phyloP scores from a whole-genome alignment of 1,139 yeast species.

The Sugiyamaella xylanicola region DNA sequence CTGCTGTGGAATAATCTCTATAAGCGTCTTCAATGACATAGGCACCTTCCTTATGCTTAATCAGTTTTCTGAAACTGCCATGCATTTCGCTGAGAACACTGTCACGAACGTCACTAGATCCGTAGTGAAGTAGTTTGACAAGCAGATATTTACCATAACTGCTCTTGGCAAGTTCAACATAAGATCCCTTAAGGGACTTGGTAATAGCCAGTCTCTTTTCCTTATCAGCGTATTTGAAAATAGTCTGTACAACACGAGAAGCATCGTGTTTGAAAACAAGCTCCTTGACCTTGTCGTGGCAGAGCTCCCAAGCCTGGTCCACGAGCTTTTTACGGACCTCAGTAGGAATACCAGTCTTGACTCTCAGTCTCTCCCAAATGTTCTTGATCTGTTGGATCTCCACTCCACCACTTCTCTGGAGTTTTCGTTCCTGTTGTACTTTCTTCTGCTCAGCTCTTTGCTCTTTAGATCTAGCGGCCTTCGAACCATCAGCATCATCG shows the following conservation, averaged over 20 bases:
- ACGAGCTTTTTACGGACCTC: conserved; percentile 76
- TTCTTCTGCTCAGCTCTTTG: conserved; percentile 85
- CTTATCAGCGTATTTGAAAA: conserved; percentile 81
- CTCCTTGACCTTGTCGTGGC: conserved; percentile 77
- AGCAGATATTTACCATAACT: conserved; percentile 91
- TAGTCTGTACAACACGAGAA: conserved; percentile 91
- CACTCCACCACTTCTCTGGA: conserved; percentile 80
- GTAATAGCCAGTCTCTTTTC: conserved; percentile 77
- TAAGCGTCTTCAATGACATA: conserved; percentile 94
- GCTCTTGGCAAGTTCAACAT: conserved; percentile 81
- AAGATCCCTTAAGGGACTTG: conserved; percentile 69
- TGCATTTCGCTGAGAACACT: conserved; percentile 80
- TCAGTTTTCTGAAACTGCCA: conserved; percentile 85
- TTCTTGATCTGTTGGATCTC: conserved; percentile 84
- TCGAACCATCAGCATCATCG: conserved; percentile 30
- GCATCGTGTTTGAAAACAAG: conserved; percentile 95
- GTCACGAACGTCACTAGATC: conserved; percentile 76
- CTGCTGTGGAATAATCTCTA: conserved; percentile 79
- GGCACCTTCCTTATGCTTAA: conserved; percentile 99
- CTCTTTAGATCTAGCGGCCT: conserved; percentile 43
- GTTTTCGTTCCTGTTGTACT: conserved; percentile 76
- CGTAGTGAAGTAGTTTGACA: conserved; percentile 89
- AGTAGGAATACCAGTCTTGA: conserved; percentile 77
- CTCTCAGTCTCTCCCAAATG: conserved; percentile 90
- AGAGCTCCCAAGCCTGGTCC: conserved; percentile 80